phyloP scores from a whole-genome alignment of 306 rosid genomes.

The Ammopiptanthus mongolicus region DNA sequence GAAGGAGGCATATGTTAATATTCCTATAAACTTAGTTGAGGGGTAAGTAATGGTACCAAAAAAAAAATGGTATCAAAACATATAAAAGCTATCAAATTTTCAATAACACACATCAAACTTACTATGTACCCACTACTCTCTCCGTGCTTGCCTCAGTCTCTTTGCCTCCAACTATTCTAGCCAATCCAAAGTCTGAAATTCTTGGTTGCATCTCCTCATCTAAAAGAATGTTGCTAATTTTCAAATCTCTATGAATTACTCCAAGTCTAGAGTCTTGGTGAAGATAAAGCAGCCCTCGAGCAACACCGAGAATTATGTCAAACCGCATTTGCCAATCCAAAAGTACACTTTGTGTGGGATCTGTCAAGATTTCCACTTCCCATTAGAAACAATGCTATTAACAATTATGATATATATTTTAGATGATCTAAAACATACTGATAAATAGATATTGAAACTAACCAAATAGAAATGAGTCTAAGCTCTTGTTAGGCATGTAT shows the following conservation, averaged over 20 bases:
- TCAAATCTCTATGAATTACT: constrained; percentile 7
- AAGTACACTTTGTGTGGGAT: not conserved
- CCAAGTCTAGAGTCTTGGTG: constrained; percentile 12
- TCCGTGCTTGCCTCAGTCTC: not conserved
- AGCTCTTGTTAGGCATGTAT: constrained; percentile 34
- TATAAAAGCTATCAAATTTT: not conserved
- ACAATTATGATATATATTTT: not conserved
- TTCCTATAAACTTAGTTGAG: too few species aligned
- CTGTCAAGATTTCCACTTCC: not conserved
- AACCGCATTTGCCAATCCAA: constrained; percentile 25
- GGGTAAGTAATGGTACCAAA: not conserved
- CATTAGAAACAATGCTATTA: not conserved
- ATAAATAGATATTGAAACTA: not conserved
- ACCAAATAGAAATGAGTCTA: constrained; percentile 39
- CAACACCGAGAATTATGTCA: constrained; percentile 24
- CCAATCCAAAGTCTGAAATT: not conserved
- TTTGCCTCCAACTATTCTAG: constrained; percentile 1
- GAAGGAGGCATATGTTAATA: not conserved
- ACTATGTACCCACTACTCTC: not conserved
- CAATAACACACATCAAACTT: not conserved
- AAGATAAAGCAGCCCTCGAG: constrained; percentile 14
- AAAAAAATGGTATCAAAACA: not conserved
- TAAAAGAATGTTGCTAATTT: not conserved
- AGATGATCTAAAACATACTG: not conserved
- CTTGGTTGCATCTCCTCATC: constrained; percentile 5